These are phyloP conservation scores for Moesziomyces globuligerus DNA, from an alignment of 1,284 basidiomycete species.

Conservation along the genomic window DNA sequence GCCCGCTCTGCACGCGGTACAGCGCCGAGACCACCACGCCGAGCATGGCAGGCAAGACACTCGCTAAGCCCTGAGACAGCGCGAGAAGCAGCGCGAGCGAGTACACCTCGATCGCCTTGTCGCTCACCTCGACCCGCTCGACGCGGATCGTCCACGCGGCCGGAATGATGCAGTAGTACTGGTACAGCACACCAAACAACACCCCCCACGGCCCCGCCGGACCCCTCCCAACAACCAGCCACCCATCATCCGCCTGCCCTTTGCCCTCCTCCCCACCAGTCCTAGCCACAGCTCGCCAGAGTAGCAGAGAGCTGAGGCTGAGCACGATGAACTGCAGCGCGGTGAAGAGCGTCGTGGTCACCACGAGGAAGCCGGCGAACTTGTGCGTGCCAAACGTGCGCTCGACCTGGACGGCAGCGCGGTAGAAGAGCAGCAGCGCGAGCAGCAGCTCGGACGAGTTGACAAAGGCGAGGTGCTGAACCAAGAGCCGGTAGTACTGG, in stretches of 20 bases:
- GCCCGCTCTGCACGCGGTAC: conserved; percentile 9
- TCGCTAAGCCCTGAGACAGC: conserved; percentile 14
- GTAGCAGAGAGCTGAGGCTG: neutral
- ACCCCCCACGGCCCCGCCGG: conserved; percentile 39
- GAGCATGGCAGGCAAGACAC: conserved; percentile 6
- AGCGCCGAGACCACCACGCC: conserved; percentile 16
- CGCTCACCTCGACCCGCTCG: conserved; percentile 10
- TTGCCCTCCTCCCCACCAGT: neutral
- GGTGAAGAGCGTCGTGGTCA: conserved; percentile 17
- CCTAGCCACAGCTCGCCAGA: neutral
- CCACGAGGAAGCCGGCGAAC: conserved; percentile 72
- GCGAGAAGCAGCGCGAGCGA: conserved; percentile 16
- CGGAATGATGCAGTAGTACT: conserved; percentile 36
- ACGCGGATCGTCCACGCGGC: conserved; percentile 29
- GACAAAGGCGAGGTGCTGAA: conserved; percentile 80
- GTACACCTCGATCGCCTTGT: conserved; percentile 17
- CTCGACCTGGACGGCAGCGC: conserved; percentile 79
- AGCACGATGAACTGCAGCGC: conserved; percentile 14
- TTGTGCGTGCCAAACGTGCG: conserved; percentile 86
- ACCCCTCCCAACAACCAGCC: conserved; percentile 5
- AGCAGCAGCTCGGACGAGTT: conserved; percentile 87
- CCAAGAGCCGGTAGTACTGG: conserved; percentile 84
- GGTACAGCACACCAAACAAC: conserved; percentile 32
- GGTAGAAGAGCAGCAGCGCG: conserved; percentile 79
- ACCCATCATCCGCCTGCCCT: neutral